Evolutionary conservation across 805 yeast genomes (phyloP).

Genomic region (Saturnispora bothae): DNA sequence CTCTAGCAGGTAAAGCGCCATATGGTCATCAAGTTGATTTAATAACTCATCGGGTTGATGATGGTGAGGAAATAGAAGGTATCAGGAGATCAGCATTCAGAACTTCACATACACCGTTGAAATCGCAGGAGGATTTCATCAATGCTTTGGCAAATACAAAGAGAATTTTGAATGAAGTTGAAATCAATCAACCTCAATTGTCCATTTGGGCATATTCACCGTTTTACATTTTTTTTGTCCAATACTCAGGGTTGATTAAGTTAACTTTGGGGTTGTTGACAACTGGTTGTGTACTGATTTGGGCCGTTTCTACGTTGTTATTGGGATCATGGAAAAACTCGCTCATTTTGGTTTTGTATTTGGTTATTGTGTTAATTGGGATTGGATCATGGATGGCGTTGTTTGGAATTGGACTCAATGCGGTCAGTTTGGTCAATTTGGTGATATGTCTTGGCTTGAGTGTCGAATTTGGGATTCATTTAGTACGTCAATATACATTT

Average conservation of each 20-base stretch:
- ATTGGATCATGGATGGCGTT: constrained; percentile 74
- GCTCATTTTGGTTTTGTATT: constrained; percentile 42
- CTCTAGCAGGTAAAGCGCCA: constrained; percentile 92
- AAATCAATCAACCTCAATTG: constrained; percentile 27
- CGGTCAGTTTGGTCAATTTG: constrained; percentile 79
- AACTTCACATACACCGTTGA: constrained; percentile 65
- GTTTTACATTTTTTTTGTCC: constrained; percentile 87
- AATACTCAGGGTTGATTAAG: constrained; percentile 57
- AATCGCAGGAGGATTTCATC: constrained; percentile 79
- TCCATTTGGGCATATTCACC: constrained; percentile 85
- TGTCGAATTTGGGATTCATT: constrained; percentile 87
- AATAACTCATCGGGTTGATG: constrained; percentile 12
- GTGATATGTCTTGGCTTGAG: constrained; percentile 89
- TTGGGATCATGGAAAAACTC: constrained; percentile 63
- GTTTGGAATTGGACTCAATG: constrained; percentile 72
- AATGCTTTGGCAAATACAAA: constrained; percentile 64
- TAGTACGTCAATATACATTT: constrained; percentile 63
- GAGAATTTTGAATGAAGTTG: constrained; percentile 51
- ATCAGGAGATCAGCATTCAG: constrained; percentile 62
- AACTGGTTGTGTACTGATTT: constrained; percentile 41
- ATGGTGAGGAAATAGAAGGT: constrained; percentile 13
- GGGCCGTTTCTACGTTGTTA: constrained; percentile 41
- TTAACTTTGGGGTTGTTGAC: constrained; percentile 45
- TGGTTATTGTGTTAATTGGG: constrained; percentile 53
- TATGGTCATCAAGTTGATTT: constrained; percentile 51